Conservation (phyloP, 345 rosid species). For the Brassica napus region Da-Ae NC_063450.1:44318001-44318500, state of each 20-base stretch:
- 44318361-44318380: slow-evolving; percentile 19
- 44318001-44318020: slow-evolving; percentile 12
- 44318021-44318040: slow-evolving; percentile 33
- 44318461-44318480: slow-evolving; percentile 14
- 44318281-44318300: slow-evolving; percentile 23
- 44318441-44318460: slow-evolving; percentile 32
- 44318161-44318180: slow-evolving; percentile 33
- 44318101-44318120: slow-evolving; percentile 4
- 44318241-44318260: slow-evolving; percentile 39
- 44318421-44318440: slow-evolving; percentile 34
- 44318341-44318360: slow-evolving; percentile 6
- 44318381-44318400: slow-evolving; percentile 1
- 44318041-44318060: slow-evolving; percentile 37
- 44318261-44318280: slow-evolving; percentile 39
- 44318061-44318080: slow-evolving; percentile 38
- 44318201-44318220: slow-evolving; percentile 25
- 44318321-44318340: not conserved
- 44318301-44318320: slow-evolving; percentile 26
- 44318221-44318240: slow-evolving; percentile 38
- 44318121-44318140: slow-evolving; percentile 32
- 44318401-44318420: slow-evolving; percentile 23
- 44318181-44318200: slow-evolving; percentile 30
- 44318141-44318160: slow-evolving; percentile 41
- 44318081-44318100: slow-evolving; percentile 35
- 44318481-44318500: slow-evolving; percentile 6